Evolutionary conservation across 108 stramenopile species (phyloP).

Genomic region (Aurantiochytrium sp.): DNA sequence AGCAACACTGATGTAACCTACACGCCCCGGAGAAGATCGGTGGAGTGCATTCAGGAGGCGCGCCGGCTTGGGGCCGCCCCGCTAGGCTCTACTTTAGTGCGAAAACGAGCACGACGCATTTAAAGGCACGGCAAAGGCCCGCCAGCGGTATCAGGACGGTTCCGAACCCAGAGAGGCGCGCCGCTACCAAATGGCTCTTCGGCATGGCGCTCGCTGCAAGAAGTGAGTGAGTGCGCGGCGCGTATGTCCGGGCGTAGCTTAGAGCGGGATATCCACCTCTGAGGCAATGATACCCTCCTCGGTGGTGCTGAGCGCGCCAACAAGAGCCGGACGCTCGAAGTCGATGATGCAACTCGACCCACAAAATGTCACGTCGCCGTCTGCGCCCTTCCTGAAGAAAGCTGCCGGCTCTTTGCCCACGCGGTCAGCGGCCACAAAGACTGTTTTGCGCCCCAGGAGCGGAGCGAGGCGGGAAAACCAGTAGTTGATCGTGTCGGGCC

Average conservation of each 20-base stretch:
- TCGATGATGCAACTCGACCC: conserved; percentile 5
- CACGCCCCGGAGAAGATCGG: too few relatives aligned
- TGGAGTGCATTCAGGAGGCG: too few relatives aligned
- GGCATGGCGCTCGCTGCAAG: too few relatives aligned
- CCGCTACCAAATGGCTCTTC: too few relatives aligned
- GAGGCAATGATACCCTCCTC: neutral
- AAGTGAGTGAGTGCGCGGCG: too few relatives aligned
- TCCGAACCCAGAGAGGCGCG: too few relatives aligned
- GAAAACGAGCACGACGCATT: too few relatives aligned
- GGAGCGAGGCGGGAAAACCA: neutral
- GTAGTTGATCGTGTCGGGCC: conserved; percentile 1
- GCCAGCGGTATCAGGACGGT: too few relatives aligned
- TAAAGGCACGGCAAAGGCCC: too few relatives aligned
- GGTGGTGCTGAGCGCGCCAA: neutral
- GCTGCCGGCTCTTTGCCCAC: neutral
- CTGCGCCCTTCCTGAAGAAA: neutral
- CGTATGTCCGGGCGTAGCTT: neutral
- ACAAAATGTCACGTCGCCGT: neutral
- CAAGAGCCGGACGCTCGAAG: neutral
- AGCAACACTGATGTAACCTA: too few relatives aligned
- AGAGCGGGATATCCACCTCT: neutral
- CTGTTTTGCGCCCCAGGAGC: neutral
- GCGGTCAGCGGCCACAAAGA: conserved; percentile 1
- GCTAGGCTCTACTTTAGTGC: too few relatives aligned
- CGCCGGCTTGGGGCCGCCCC: too few relatives aligned